Percentiles rank a stretch among this genome's conserved stretches.
Evolutionary conservation across 2,329 filamentous ascomycete species (phyloP).

Genomic region (Hymenoscyphus fraxineus): DNA sequence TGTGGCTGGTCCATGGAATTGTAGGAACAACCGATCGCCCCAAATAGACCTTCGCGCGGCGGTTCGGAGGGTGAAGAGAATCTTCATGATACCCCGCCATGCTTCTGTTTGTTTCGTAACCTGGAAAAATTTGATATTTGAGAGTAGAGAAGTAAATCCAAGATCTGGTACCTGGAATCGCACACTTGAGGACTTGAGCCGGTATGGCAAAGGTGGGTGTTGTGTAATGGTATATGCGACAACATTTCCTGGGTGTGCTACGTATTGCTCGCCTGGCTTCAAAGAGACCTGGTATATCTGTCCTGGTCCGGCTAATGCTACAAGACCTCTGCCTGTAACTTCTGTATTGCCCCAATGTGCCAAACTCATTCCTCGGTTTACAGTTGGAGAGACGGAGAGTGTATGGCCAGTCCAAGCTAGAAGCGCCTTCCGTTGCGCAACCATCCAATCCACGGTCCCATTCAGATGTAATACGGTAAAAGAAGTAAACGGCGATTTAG

Average conservation of each 20-base stretch:
- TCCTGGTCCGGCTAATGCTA: slow-evolving; percentile 79
- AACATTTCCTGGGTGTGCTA: slow-evolving; percentile 86
- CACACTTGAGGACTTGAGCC: slow-evolving; percentile 73
- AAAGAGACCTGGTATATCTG: slow-evolving; percentile 85
- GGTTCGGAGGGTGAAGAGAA: slow-evolving; percentile 68
- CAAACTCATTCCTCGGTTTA: slow-evolving; percentile 71
- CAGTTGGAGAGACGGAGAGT: slow-evolving; percentile 67
- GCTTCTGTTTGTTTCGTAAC: slow-evolving; percentile 66
- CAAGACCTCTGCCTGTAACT: slow-evolving; percentile 80
- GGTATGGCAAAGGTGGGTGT: slow-evolving; percentile 74
- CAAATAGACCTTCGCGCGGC: slow-evolving; percentile 79
- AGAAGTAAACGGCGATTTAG: slow-evolving; percentile 80
- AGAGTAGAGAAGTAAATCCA: slow-evolving; percentile 59
- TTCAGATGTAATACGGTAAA: slow-evolving; percentile 87
- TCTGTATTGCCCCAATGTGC: slow-evolving; percentile 90
- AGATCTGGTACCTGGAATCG: slow-evolving; percentile 73
- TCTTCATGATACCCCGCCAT: slow-evolving; percentile 66
- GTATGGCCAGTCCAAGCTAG: slow-evolving; percentile 97
- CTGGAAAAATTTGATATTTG: slow-evolving; percentile 68
- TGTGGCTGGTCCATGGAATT: slow-evolving; percentile 82
- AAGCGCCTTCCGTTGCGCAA: slow-evolving; percentile 80
- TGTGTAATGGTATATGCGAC: slow-evolving; percentile 81
- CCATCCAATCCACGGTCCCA: slow-evolving; percentile 92
- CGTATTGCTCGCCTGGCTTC: slow-evolving; percentile 79
- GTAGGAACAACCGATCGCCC: slow-evolving; percentile 89